Conservation (phyloP, 2,329 filamentous ascomycete species). For the Aureobasidium vineae region DNA sequence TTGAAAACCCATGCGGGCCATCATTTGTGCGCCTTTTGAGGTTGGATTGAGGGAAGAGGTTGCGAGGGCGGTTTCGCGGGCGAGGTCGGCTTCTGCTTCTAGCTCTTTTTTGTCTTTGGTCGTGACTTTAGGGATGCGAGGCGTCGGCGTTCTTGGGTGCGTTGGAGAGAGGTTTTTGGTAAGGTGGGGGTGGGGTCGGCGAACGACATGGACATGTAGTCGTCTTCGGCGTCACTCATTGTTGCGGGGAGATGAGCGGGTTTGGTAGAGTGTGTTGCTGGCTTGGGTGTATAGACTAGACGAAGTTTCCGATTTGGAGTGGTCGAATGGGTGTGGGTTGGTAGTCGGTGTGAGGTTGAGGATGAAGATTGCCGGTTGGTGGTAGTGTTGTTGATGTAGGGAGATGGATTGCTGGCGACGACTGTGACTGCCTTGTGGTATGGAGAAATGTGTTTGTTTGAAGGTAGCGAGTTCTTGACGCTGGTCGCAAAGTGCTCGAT, state of each 20-base stretch:
- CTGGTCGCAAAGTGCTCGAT: slow-evolving; percentile 6
- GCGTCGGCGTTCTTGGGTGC: slow-evolving; percentile 53
- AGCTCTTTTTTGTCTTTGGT: slow-evolving; percentile 79
- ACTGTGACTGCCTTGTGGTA: not conserved
- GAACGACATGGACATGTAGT: slow-evolving; percentile 98
- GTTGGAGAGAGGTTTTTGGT: slow-evolving; percentile 64
- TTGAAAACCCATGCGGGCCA: slow-evolving; percentile 95
- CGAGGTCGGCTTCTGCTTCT: slow-evolving; percentile 67
- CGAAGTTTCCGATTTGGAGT: not conserved
- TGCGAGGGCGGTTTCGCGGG: slow-evolving; percentile 69
- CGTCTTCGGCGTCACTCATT: slow-evolving; percentile 69
- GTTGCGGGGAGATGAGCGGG: not conserved
- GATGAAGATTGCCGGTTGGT: not conserved
- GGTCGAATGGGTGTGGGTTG: not conserved
- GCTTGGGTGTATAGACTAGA: too few species aligned
- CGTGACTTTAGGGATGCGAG: slow-evolving; percentile 59
- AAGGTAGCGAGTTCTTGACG: not conserved
- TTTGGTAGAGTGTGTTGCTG: not conserved
- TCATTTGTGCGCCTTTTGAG: slow-evolving; percentile 92
- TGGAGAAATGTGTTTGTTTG: not conserved
- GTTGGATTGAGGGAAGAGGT: slow-evolving; percentile 62
- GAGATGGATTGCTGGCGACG: not conserved
- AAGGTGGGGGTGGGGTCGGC: slow-evolving; percentile 56
- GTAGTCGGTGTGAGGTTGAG: not conserved
- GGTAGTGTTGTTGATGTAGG: not conserved